Evolutionary conservation across 306 rosid species (phyloP).

Genomic region (Acacia confusa): DNA sequence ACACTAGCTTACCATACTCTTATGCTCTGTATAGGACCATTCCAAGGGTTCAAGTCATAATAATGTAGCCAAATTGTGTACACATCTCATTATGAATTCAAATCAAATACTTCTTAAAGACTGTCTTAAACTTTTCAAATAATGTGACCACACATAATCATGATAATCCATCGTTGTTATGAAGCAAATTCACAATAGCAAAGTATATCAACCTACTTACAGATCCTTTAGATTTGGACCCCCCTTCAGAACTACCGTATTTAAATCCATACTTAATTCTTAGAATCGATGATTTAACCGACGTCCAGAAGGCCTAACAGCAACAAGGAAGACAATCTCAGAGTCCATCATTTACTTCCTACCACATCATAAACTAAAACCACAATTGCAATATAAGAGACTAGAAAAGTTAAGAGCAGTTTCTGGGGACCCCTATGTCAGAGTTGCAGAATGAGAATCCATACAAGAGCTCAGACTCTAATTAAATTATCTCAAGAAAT

Average conservation of each 20-base stretch:
- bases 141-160: background rate
- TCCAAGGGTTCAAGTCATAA: conserved; percentile 5
- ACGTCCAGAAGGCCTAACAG: background rate
- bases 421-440: background rate
- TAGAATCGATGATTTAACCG: background rate
- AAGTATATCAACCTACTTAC: conserved; percentile 1
- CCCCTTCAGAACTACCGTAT: conserved; percentile 1
- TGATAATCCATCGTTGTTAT: background rate
- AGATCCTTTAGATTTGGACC: background rate
- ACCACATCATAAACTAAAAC: background rate
- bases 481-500: background rate
- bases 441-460: background rate
- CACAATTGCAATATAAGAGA: background rate
- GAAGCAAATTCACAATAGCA: background rate
- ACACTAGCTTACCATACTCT: conserved; percentile 6
- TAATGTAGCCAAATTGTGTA: background rate
- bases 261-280: background rate
- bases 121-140: background rate
- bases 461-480: background rate
- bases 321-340: conserved; percentile 3
- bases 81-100: background rate
- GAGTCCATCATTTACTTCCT: background rate
- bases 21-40: background rate
- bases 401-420: background rate
- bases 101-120: background rate